Conservation (phyloP, 805 yeast genomes). For the Wickerhamia fluorescens region DNA sequence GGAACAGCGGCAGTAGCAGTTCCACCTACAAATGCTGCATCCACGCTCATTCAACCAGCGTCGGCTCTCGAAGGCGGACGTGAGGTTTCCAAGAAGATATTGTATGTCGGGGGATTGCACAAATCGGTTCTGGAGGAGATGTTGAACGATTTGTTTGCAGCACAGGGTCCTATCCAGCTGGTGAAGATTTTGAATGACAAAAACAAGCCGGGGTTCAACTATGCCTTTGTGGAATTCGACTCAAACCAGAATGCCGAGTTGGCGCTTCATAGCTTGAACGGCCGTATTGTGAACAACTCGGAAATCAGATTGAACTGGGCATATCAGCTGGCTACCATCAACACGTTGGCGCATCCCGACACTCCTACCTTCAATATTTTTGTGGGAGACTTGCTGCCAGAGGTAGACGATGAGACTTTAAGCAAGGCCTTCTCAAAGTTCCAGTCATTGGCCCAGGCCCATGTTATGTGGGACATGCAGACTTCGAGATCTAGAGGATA, state of each 20-base stretch:
- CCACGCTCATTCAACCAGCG: slow-evolving; percentile 41
- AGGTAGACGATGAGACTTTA: slow-evolving; percentile 72
- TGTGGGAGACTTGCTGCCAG: slow-evolving; percentile 80
- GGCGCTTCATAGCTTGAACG: slow-evolving; percentile 58
- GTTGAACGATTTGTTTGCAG: slow-evolving; percentile 54
- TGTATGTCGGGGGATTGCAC: slow-evolving; percentile 73
- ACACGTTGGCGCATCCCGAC: slow-evolving; percentile 30
- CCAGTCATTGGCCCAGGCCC: slow-evolving; percentile 66
- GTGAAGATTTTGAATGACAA: slow-evolving; percentile 73
- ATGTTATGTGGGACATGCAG: slow-evolving; percentile 97
- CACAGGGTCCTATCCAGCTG: slow-evolving; percentile 52
- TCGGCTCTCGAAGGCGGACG: slow-evolving; percentile 76
- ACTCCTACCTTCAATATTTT: slow-evolving; percentile 63
- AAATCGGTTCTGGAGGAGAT: slow-evolving; percentile 57
- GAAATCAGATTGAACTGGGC: slow-evolving; percentile 75
- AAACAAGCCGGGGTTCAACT: slow-evolving; percentile 64
- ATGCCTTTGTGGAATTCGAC: slow-evolving; percentile 77
- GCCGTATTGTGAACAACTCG: slow-evolving; percentile 45
- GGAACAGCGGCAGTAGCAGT: slow-evolving; percentile 70
- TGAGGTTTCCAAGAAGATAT: slow-evolving; percentile 62
- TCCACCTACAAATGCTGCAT: too few species aligned
- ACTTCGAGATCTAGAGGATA: slow-evolving; percentile 88
- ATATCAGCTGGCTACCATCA: slow-evolving; percentile 67
- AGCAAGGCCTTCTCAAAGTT: slow-evolving; percentile 49
- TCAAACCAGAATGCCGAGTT: slow-evolving; percentile 49